Conservation (phyloP, 345 rosid genomes). For the Triadica sebifera region DNA sequence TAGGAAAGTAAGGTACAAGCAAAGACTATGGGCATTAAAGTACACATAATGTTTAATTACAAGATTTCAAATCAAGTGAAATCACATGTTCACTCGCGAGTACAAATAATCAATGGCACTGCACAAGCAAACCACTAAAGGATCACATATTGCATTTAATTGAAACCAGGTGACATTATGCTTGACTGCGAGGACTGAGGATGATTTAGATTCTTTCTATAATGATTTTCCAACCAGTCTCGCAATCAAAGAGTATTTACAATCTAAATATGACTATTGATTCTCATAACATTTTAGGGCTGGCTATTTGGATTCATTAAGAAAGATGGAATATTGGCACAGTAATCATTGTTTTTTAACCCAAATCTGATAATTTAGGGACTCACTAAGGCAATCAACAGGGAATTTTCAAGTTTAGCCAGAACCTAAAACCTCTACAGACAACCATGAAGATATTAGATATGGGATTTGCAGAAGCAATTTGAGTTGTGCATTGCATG, state of each 20-base stretch:
- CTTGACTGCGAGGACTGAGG: neutral
- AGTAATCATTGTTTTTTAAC: neutral
- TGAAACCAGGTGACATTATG: neutral
- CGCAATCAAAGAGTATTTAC: neutral
- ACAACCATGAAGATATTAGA: neutral
- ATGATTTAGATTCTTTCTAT: neutral
- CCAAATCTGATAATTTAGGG: neutral
- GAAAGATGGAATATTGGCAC: neutral
- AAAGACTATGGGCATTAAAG: constrained; percentile 3
- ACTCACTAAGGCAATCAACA: neutral
- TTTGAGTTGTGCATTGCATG: neutral
- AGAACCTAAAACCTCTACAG: neutral
- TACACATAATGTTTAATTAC: neutral
- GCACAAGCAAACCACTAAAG: neutral
- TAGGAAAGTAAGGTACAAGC: neutral
- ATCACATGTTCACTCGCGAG: neutral
- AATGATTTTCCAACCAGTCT: neutral
- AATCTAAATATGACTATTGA: neutral
- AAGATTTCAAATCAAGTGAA: neutral
- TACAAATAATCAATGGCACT: neutral
- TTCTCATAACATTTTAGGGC: neutral
- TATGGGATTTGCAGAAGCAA: neutral
- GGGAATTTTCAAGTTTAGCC: no score
- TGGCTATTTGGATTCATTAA: neutral
- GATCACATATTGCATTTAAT: neutral